Conservation (phyloP, 345 rosid species). For the Microthlaspi erraticum region DNA sequence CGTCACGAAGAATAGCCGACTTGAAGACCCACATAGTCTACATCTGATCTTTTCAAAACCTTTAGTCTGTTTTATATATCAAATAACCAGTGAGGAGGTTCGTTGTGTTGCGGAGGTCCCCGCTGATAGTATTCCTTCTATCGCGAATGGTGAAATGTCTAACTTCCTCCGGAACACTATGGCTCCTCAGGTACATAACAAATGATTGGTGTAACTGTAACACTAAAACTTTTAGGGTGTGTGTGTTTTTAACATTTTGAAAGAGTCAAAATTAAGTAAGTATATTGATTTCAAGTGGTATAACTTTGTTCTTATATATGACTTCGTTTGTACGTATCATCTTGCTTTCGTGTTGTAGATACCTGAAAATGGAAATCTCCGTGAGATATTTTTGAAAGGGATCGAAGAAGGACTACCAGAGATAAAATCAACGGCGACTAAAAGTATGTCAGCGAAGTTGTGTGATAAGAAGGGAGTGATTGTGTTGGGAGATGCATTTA, state of each 20-base stretch:
- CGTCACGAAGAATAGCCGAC: conserved; percentile 31
- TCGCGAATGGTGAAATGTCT: conserved; percentile 49
- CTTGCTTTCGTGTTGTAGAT: conserved; percentile 8
- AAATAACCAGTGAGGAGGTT: conserved; percentile 35
- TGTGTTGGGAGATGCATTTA: conserved; percentile 42
- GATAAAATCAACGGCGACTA: conserved; percentile 8
- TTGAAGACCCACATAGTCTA: conserved; percentile 33
- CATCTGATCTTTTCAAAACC: conserved; percentile 30
- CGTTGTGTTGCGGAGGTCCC: conserved; percentile 32
- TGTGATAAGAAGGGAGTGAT: conserved; percentile 39
- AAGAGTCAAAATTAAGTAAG: not conserved
- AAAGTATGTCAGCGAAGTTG: conserved; percentile 6
- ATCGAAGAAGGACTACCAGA: conserved; percentile 34
- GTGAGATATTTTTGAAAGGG: conserved; percentile 32
- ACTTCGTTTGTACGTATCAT: not conserved
- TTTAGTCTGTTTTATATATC: not conserved
- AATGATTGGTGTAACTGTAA: not conserved
- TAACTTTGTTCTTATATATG: not conserved
- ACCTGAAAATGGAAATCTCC: conserved; percentile 36
- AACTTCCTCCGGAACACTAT: conserved; percentile 31
- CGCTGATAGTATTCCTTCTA: conserved; percentile 42
- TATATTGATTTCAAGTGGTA: not conserved
- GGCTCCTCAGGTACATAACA: conserved; percentile 51
- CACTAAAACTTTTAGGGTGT: not conserved
- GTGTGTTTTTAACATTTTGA: not conserved